A percentile compares a stretch with the other conserved stretches of the same genome.
Conservation (phyloP, 495 filamentous ascomycete genomes). For the Xylaria acuta region DNA sequence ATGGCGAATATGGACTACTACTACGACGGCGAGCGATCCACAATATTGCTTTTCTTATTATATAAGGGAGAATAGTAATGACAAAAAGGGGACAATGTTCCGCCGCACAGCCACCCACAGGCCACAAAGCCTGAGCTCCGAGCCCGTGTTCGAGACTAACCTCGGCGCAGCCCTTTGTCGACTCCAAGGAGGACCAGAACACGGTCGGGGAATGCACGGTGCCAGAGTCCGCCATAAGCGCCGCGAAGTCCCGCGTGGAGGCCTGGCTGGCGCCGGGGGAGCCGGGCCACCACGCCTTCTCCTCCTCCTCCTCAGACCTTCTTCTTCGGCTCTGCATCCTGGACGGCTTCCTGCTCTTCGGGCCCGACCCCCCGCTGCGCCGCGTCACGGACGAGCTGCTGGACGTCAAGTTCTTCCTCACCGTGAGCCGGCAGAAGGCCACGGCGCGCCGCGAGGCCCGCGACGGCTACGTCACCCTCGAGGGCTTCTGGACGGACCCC, state of each 20-base stretch:
- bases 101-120: not conserved
- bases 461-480: slow-evolving; percentile 84
- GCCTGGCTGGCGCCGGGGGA: slow-evolving; percentile 47
- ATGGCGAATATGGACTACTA: not conserved
- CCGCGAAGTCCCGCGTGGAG: slow-evolving; percentile 46
- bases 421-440: slow-evolving; percentile 63
- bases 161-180: slow-evolving; percentile 55
- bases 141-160: slow-evolving; percentile 31
- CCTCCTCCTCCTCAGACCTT: not conserved
- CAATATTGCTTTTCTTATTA: not conserved
- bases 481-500: slow-evolving; percentile 94
- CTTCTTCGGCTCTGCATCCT: slow-evolving; percentile 61
- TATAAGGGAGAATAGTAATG: not conserved
- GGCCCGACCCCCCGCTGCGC: slow-evolving; percentile 38
- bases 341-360: slow-evolving; percentile 88
- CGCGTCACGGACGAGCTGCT: slow-evolving; percentile 60
- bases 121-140: slow-evolving; percentile 1
- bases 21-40: not conserved
- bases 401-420: slow-evolving; percentile 78
- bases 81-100: not conserved
- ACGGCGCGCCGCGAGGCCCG: slow-evolving; percentile 73
- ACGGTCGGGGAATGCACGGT: slow-evolving; percentile 58
- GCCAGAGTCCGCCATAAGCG: slow-evolving; percentile 44
- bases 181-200: slow-evolving; percentile 82
- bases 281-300: slow-evolving; percentile 38